These are phyloP conservation scores for Ophiognomonia clavigignenti-juglandacearum DNA, from an alignment of 2,329 filamentous ascomycete genomes.

Conservation along the genomic window DNA sequence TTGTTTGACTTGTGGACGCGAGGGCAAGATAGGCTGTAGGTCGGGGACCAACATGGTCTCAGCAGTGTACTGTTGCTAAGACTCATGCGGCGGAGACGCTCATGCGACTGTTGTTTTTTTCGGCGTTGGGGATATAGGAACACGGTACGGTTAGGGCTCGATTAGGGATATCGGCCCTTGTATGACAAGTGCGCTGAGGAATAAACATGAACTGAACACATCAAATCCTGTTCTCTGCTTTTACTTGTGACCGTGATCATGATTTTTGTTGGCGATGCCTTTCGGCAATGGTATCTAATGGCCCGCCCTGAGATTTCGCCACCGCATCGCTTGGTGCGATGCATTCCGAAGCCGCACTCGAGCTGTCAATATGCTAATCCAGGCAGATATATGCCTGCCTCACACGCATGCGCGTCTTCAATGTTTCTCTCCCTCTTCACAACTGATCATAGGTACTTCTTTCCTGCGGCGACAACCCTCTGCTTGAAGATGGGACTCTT, in stretches of 20 bases:
- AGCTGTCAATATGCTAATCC: too few relatives aligned
- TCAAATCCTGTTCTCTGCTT: background rate
- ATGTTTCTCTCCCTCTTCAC: background rate
- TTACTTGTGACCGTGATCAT: background rate
- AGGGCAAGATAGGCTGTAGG: constrained; percentile 5
- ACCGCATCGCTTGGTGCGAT: too few relatives aligned
- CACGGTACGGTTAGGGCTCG: constrained; percentile 20
- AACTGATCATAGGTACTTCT: constrained; percentile 70
- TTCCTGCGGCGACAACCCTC: constrained; percentile 79
- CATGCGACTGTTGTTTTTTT: constrained; percentile 17
- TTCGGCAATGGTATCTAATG: background rate
- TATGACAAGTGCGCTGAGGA: constrained; percentile 13
- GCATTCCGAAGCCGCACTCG: too few relatives aligned
- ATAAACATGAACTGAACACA: constrained; percentile 20
- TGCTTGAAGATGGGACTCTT: constrained; percentile 80
- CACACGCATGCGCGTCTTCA: background rate
- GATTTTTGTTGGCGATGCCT: background rate
- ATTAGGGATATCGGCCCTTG: constrained; percentile 18
- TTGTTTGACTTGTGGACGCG: constrained; percentile 3
- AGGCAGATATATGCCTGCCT: background rate
- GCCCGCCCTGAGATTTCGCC: background rate
- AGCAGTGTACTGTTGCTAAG: constrained; percentile 6
- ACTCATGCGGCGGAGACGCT: constrained; percentile 7
- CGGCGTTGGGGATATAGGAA: constrained; percentile 21
- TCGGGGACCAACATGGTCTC: constrained; percentile 3